Percentiles rank a stretch among this genome's conserved stretches.
Evolutionary conservation across 1,139 yeast genomes (phyloP).

Genomic region (Spencermartinsiella ligniputridi): DNA sequence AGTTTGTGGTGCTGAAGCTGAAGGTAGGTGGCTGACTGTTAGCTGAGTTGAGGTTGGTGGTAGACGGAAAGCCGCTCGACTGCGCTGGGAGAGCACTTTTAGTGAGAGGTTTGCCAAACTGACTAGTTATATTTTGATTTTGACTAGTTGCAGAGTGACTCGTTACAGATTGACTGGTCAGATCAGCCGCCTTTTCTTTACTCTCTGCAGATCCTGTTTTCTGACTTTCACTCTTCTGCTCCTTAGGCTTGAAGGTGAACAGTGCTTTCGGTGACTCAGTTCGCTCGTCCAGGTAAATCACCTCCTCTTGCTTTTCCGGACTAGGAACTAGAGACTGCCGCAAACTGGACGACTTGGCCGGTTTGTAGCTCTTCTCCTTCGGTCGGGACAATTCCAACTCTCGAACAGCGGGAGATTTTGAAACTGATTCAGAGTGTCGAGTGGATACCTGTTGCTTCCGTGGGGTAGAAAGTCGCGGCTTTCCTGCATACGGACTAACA

Average conservation of each 20-base stretch:
- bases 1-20: too few relatives aligned
- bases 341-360: conserved; percentile 25
- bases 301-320: conserved; percentile 12
- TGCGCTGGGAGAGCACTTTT: too few relatives aligned
- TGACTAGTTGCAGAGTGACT: too few relatives aligned
- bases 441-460: background rate
- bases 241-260: conserved; percentile 3
- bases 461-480: background rate
- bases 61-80: too few relatives aligned
- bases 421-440: background rate
- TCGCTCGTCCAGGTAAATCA: background rate
- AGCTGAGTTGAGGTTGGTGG: too few relatives aligned
- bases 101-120: too few relatives aligned
- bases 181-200: too few relatives aligned
- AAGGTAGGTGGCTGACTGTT: too few relatives aligned
- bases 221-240: background rate
- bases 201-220: too few relatives aligned
- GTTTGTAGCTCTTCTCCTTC: conserved; percentile 20
- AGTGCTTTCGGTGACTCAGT: conserved; percentile 1
- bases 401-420: conserved; percentile 8
- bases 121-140: too few relatives aligned
- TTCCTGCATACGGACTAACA: conserved; percentile 49
- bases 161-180: too few relatives aligned
- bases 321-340: conserved; percentile 23
- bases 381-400: conserved; percentile 16